Percentiles rank a stretch among this genome's conserved stretches.
phyloP scores from a whole-genome alignment of 2,329 filamentous ascomycete genomes.

The Arthroderma uncinatum region DNA sequence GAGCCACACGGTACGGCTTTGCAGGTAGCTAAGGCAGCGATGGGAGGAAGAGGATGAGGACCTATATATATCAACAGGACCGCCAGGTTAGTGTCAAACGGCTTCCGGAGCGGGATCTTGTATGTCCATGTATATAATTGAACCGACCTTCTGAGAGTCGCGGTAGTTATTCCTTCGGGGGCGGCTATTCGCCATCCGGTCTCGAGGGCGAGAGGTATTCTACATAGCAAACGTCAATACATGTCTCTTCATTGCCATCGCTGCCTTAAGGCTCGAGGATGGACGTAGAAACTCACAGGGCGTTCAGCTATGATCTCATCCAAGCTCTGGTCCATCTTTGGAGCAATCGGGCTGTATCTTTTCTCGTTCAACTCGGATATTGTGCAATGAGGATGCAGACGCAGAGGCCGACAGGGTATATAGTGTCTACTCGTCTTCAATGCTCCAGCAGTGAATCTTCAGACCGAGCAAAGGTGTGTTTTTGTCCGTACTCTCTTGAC shows the following conservation, averaged over 20 bases:
- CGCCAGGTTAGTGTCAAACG: constrained; percentile 6
- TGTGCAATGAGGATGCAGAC: neutral
- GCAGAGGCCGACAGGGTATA: neutral
- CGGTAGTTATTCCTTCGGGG: constrained; percentile 48
- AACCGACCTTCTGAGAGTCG: constrained; percentile 74
- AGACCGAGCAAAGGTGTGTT: neutral
- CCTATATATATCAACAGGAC: constrained; percentile 25
- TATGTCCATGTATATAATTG: too few species aligned
- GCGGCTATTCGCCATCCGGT: constrained; percentile 19
- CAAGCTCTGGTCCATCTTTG: constrained; percentile 50
- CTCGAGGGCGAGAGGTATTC: constrained; percentile 24
- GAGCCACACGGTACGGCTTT: constrained; percentile 27
- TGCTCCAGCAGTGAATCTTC: neutral
- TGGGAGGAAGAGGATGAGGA: constrained; percentile 36
- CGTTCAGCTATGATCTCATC: constrained; percentile 54
- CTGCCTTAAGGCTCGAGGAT: neutral
- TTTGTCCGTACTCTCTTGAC: neutral
- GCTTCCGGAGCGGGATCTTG: constrained; percentile 4
- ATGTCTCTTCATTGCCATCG: neutral
- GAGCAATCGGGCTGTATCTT: neutral
- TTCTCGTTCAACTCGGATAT: neutral
- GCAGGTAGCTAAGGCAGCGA: constrained; percentile 19
- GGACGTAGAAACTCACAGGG: constrained; percentile 36
- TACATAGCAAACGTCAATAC: neutral
- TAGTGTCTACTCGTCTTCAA: neutral